Base-by-base conservation (phyloP, 306 rosid genomes). In the Hippophae rhamnoides region DNA sequence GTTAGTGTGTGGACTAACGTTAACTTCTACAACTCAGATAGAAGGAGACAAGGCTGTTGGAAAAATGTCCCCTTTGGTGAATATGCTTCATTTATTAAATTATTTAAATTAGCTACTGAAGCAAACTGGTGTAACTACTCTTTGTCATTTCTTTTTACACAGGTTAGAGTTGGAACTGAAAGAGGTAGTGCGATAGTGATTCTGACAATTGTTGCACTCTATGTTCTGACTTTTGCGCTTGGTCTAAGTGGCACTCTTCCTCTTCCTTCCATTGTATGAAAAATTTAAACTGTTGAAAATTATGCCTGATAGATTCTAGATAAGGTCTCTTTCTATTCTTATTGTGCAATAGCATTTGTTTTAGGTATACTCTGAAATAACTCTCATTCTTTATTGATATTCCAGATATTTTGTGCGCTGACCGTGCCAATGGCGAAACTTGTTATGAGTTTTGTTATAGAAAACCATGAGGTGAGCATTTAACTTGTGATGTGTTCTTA, bases 21-120 rank as follows among this genome's bases (percentile, higher is more conserved):
- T 49, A 55, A 61, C 65, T 41, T 42, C 43, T 62, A 53, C 58
- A 9, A 64, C 55, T 68, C 76, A 90, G 97, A 72, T 82, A 26
- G 90, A 86, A 71, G 94, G 76, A 61, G 97, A 90, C 56, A 52
- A 10, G 72, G 86, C 81, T 43, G 97, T 86, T 4, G 94, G 84
- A 67, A 90, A 90, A 76, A 65, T 82, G 71, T 90, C 97, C n/a
- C 97, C 94, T 50, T 75, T 90, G 88, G 97, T 90, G 69, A 62
- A 38, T 57, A n/a, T 13, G 46, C 66, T 64, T 2, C 38, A 31
- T 31, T 31, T 31, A 31, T 31, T 31, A 31, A 31, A 31, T n/a
- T 13, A 23, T 12, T 12, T 5, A 2, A 52, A 55, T 12, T 48
- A 6, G 50, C 3, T 0, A 10, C 38, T 2, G 44, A 63, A 42